Percentiles rank a stretch among this genome's conserved stretches.
These are phyloP conservation scores for Colletotrichum tanaceti DNA, from an alignment of 2,329 filamentous ascomycete genomes.

Conservation along the genomic window DNA sequence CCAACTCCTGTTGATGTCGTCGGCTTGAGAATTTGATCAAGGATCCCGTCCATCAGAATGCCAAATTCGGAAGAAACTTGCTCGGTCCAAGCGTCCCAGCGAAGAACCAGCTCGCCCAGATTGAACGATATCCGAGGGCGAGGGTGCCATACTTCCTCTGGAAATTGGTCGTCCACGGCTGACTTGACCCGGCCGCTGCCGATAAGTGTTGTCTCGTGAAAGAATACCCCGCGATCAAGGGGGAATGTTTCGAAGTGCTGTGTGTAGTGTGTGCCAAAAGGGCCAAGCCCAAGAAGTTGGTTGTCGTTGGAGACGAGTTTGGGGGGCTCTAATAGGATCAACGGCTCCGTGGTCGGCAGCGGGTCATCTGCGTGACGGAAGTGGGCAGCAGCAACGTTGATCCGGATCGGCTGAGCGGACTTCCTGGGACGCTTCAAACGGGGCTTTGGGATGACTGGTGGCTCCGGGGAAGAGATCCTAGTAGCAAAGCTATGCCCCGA, in stretches of 20 bases:
- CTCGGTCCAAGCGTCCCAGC: conserved; percentile 69
- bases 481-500: conserved; percentile 15
- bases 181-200: conserved; percentile 63
- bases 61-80: conserved; percentile 71
- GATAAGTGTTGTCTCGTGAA: conserved; percentile 69
- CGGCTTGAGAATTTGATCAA: conserved; percentile 54
- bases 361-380: conserved; percentile 67
- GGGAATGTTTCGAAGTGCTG: conserved; percentile 73
- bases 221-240: conserved; percentile 65
- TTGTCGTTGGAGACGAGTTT: conserved; percentile 19
- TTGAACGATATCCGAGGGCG: conserved; percentile 55
- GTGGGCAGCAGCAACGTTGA: conserved; percentile 64
- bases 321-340: conserved; percentile 29
- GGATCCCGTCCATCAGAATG: conserved; percentile 69
- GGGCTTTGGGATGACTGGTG: not conserved
- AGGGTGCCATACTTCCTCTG: conserved; percentile 45
- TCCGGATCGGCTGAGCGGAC: conserved; percentile 53
- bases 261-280: conserved; percentile 71
- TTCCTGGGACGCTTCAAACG: conserved; percentile 55
- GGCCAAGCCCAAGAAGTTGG: conserved; percentile 60
- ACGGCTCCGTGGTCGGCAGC: conserved; percentile 47
- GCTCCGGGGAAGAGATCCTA: conserved; percentile 16
- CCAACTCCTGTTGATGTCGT: conserved; percentile 20
- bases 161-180: conserved; percentile 49
- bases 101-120: conserved; percentile 61